phyloP scores from a whole-genome alignment of 2,329 filamentous ascomycete species.

The Nemania serpens region DNA sequence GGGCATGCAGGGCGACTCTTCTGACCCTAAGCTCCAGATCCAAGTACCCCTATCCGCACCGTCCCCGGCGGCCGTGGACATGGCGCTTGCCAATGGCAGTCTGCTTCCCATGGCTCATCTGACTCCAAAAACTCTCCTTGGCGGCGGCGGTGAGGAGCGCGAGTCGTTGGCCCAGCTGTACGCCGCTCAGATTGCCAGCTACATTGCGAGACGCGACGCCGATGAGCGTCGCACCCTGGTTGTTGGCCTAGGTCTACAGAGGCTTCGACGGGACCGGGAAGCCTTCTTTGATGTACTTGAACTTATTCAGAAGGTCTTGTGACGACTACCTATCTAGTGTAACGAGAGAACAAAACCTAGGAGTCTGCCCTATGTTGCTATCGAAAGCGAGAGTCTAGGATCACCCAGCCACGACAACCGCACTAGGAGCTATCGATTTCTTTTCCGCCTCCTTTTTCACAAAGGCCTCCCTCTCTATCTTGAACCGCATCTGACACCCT shows the following conservation, averaged over 20 bases:
- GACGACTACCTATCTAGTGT: slow-evolving; percentile 16
- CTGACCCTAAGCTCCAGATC: slow-evolving; percentile 54
- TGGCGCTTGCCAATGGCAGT: slow-evolving; percentile 54
- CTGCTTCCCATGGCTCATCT: slow-evolving; percentile 78
- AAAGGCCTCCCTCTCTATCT: slow-evolving; percentile 39
- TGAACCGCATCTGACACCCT: slow-evolving; percentile 44
- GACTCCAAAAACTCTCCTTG: slow-evolving; percentile 84
- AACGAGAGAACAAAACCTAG: too few species aligned
- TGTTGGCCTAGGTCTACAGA: slow-evolving; percentile 63
- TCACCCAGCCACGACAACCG: slow-evolving; percentile 14
- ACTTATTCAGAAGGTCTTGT: slow-evolving; percentile 62
- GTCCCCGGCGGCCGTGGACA: slow-evolving; percentile 66
- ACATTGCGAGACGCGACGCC: slow-evolving; percentile 72
- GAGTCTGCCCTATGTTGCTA: not conserved
- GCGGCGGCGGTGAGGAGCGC: slow-evolving; percentile 76
- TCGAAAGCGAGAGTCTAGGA: not conserved
- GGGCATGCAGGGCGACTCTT: not conserved
- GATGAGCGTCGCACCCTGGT: slow-evolving; percentile 65
- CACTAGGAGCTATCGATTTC: slow-evolving; percentile 35
- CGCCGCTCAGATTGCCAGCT: slow-evolving; percentile 85
- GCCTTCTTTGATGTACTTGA: slow-evolving; percentile 69
- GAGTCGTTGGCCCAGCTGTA: slow-evolving; percentile 87
- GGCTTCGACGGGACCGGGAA: slow-evolving; percentile 55
- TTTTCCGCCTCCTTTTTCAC: slow-evolving; percentile 31
- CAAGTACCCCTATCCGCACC: slow-evolving; percentile 78